These are phyloP conservation scores for Dentipellis fragilis DNA, from an alignment of 768 basidiomycete species.

Conservation along the genomic window DNA sequence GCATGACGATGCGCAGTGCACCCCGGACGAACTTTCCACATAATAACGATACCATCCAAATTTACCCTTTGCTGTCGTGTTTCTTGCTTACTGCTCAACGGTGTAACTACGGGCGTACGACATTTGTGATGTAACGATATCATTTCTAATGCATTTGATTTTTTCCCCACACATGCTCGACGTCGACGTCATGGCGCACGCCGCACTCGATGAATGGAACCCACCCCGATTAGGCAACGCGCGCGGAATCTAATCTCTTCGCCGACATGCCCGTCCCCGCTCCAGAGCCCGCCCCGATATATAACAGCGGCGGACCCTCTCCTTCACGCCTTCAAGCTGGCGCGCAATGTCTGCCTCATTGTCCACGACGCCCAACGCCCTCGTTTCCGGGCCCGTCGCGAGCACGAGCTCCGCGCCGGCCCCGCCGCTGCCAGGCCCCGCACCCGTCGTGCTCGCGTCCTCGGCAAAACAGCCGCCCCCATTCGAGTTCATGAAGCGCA, in stretches of 20 bases:
- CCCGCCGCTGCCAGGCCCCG: constrained; percentile 1
- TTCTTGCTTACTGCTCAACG: background rate
- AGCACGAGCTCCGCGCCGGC: background rate
- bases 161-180: background rate
- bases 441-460: background rate
- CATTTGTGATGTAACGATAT: background rate
- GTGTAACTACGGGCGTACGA: background rate
- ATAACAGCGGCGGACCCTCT: background rate
- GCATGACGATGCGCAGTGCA: background rate
- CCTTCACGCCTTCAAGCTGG: background rate
- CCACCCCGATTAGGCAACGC: background rate
- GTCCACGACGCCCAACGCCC: background rate
- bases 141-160: background rate
- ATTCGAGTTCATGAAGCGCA: constrained; percentile 82
- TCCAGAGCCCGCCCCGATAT: background rate
- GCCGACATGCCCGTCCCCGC: background rate
- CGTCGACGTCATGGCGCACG: background rate
- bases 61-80: background rate
- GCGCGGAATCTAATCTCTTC: background rate
- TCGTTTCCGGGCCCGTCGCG: background rate
- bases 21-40: background rate
- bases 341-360: background rate
- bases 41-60: background rate
- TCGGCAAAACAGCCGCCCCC: constrained; percentile 8
- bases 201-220: background rate